Conservation (phyloP, 495 filamentous ascomycete species). For the Choiromyces venosus region DNA sequence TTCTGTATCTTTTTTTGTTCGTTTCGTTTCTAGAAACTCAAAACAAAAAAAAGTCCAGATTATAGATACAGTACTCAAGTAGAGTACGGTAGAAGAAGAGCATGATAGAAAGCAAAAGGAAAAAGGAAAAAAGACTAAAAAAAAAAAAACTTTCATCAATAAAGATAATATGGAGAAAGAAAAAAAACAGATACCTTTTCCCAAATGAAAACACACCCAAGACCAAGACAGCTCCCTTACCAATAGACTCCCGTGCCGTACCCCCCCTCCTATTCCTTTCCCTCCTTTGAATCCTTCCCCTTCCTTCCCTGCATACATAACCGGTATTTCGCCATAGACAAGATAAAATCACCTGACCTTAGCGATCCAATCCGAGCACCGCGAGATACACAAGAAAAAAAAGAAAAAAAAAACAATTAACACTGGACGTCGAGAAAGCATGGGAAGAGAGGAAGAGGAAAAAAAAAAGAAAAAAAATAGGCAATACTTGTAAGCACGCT, state of each 20-base stretch:
- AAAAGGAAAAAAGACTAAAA: background rate
- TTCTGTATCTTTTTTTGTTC: background rate
- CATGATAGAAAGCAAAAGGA: background rate
- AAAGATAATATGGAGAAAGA: background rate
- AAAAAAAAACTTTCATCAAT: background rate
- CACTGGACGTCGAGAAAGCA: constrained; percentile 31
- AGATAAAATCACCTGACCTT: constrained; percentile 30
- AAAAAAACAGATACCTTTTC: background rate
- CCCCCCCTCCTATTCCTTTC: background rate
- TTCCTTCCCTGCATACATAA: background rate
- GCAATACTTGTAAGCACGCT: background rate
- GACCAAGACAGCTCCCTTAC: background rate
- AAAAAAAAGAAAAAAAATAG: constrained; percentile 12
- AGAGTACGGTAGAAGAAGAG: too few species aligned
- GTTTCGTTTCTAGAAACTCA: background rate
- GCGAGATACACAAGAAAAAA: constrained; percentile 16
- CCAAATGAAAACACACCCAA: background rate
- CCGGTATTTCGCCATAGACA: background rate
- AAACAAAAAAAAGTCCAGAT: background rate
- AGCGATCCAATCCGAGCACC: constrained; percentile 30
- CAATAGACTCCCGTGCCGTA: too few species aligned
- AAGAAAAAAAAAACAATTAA: constrained; percentile 20
- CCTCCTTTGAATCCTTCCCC: background rate
- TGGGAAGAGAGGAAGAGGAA: constrained; percentile 17
- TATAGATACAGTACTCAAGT: too few species aligned